Evolutionary conservation across 208 protist species (phyloP), one percentile per base, ranked within the genome.

Genomic region (Endotrypanum monterogeii): DNA sequence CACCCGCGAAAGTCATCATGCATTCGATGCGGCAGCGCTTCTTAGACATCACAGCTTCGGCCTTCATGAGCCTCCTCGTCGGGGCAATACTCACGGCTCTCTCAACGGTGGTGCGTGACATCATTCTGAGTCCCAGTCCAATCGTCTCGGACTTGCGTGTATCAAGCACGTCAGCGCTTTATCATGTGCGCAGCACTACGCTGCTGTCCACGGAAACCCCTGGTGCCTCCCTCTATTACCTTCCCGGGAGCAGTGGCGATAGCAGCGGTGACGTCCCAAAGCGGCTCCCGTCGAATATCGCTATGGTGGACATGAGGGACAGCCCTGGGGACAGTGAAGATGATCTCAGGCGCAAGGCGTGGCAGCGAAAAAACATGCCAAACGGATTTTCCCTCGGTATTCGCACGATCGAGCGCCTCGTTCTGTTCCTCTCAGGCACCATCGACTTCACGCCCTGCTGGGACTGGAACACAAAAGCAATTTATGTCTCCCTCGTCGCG

Each of bases 401-500:
- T 0, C 82, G 83, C 76, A 46, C 63, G 9, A 74, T 71, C 25
- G 74, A 94, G 57, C 78, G 81, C 44, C 28, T 91, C 14, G 16
- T 83, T 4, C 8, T 94, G 32, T 68, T 60, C 18, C 48, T 93
- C 25, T 83, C 69, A 3, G 77, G 83, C 67, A 63, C 44, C 7
- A 69, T 85, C 14, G 83, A 94, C 75, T 91, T 96, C 28, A 70
- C 74, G 0, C 56, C 67, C 20, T 67, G 76, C 6, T 96, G 88
- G 87, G 87, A 94, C 80, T 96, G 91, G 87, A 96, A 96, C 76
- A 94, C 89, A 32, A 90, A 94, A 58, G 73, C 80, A 1, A 83
- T 96, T 23, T 96, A 92, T 56, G 78, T 91, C 20, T 68, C 80
- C 32, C 80, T 90, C 30, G 56, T 93, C 12, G 89, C 78, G n/a